Evolutionary conservation across 2,329 filamentous ascomycete genomes (phyloP), one percentile per base, ranked within the genome.

Genomic region (Alternaria ventricosa): DNA sequence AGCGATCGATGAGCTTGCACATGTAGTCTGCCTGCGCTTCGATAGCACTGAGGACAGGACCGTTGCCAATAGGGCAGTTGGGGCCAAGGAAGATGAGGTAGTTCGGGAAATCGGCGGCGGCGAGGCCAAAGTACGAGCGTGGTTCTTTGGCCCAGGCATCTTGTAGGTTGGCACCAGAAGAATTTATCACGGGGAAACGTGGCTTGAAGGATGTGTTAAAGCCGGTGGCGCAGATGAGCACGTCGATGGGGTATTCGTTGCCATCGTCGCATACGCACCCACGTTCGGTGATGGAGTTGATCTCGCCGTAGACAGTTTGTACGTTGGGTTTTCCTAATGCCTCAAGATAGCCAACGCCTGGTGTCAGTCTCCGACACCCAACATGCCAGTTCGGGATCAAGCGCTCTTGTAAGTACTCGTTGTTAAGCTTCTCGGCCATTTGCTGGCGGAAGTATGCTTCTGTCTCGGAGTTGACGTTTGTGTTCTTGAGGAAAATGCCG

Each of bases 11-110:
- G 43, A 85, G 71, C 65, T 84, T 82, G 66, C 82, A 80, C 65
- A 86, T 82, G 75, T 85, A 86, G 66, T 87, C 84, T 5, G 82
- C 82, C 61, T 85, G 80, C 55, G 79, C 78, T 66, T 86, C 76
- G 58, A 84, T 82, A 4, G 81, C 82, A 3, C 75, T 79, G 5
- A 84, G 74, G 0, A 84, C 78, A 0, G 79, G 77, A 2, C 80
- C 81, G 60, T 82, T 82, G 10, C 79, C 79, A 53, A 82, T 80
- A 5, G 81, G 80, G 53, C 76, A 79, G 65, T 82, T 81, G 10
- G 81, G 81, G 0, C 81, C 81, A 1, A 82, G 72, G 72, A 82
- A 81, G 46, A 79, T 77, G 59, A 79, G 69, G 64, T 79, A 85
- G 67, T 85, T 85, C 20, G 84, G 84, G 65, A 85, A 84, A 2